A percentile compares a stretch with the other conserved stretches of the same genome.
phyloP scores from a whole-genome alignment of 495 filamentous ascomycete species.

The Bacidia rubella region DNA sequence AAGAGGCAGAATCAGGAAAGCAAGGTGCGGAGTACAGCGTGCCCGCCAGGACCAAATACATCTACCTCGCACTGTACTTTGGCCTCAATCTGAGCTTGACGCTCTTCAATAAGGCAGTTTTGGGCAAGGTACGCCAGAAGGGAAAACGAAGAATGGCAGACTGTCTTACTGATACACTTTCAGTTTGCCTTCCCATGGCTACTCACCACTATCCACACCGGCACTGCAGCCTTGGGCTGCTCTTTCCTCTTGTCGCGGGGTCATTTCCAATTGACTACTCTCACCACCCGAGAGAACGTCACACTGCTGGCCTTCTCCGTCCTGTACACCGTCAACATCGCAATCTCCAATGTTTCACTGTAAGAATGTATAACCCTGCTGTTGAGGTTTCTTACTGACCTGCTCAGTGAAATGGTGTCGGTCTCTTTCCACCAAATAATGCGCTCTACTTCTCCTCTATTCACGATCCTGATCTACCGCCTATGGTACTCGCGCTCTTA shows the following conservation, averaged over 20 bases:
- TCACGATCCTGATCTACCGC: slow-evolving; percentile 42
- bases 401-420: slow-evolving; percentile 38
- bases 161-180: background rate
- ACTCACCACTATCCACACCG: slow-evolving; percentile 39
- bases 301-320: slow-evolving; percentile 38
- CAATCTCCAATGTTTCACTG: slow-evolving; percentile 33
- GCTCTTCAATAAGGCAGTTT: slow-evolving; percentile 42
- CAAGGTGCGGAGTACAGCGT: slow-evolving; percentile 14
- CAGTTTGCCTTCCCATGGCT: slow-evolving; percentile 37
- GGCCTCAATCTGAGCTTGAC: slow-evolving; percentile 39
- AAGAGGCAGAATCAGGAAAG: slow-evolving; percentile 1
- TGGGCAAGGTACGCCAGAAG: slow-evolving; percentile 32
- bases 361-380: slow-evolving; percentile 14
- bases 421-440: slow-evolving; percentile 48
- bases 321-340: slow-evolving; percentile 47
- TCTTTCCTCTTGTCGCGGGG: slow-evolving; percentile 31
- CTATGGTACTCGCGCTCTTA: slow-evolving; percentile 34
- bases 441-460: slow-evolving; percentile 40
- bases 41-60: slow-evolving; percentile 28
- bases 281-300: slow-evolving; percentile 32
- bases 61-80: slow-evolving; percentile 37
- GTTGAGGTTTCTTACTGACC: no score
- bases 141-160: background rate
- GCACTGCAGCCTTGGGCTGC: slow-evolving; percentile 37
- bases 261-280: slow-evolving; percentile 31